phyloP scores from a whole-genome alignment of 768 basidiomycete genomes.

The Rhizopogon vesiculosus region DNA sequence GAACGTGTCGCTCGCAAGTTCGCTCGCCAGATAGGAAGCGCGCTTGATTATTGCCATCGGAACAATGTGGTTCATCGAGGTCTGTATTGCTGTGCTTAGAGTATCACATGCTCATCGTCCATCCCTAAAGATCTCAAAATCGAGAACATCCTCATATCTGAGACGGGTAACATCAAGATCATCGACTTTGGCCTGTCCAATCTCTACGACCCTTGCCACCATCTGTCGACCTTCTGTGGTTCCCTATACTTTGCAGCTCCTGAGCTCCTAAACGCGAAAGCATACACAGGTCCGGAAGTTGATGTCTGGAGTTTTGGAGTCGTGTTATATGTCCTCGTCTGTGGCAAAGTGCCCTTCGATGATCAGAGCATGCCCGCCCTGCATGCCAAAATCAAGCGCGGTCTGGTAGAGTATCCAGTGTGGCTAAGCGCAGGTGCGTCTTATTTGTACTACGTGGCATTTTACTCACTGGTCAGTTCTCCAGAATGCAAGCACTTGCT shows the following conservation, averaged over 20 bases:
- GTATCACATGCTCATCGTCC: slow-evolving; percentile 1
- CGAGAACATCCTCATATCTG: slow-evolving; percentile 98
- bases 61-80: slow-evolving; percentile 98
- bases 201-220: slow-evolving; percentile 76
- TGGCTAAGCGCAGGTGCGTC: slow-evolving; percentile 89
- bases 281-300: slow-evolving; percentile 96
- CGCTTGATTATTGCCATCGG: slow-evolving; percentile 93
- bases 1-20: slow-evolving; percentile 97
- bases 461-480: slow-evolving; percentile 7
- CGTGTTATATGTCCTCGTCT: slow-evolving; percentile 95
- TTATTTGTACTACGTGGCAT: neutral
- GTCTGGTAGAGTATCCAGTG: slow-evolving; percentile 93
- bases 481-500: slow-evolving; percentile 93
- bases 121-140: slow-evolving; percentile 81
- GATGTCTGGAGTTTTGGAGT: slow-evolving; percentile 99
- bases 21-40: slow-evolving; percentile 94
- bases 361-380: slow-evolving; percentile 99
- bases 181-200: slow-evolving; percentile 99
- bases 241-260: slow-evolving; percentile 98
- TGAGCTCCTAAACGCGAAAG: slow-evolving; percentile 92
- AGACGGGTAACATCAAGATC: slow-evolving; percentile 98
- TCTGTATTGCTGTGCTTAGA: slow-evolving; percentile 25
- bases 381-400: slow-evolving; percentile 98
- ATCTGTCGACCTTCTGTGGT: slow-evolving; percentile 94
- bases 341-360: slow-evolving; percentile 98